Evolutionary conservation across 345 rosid species (phyloP).

Genomic region (Salix purpurea): DNA sequence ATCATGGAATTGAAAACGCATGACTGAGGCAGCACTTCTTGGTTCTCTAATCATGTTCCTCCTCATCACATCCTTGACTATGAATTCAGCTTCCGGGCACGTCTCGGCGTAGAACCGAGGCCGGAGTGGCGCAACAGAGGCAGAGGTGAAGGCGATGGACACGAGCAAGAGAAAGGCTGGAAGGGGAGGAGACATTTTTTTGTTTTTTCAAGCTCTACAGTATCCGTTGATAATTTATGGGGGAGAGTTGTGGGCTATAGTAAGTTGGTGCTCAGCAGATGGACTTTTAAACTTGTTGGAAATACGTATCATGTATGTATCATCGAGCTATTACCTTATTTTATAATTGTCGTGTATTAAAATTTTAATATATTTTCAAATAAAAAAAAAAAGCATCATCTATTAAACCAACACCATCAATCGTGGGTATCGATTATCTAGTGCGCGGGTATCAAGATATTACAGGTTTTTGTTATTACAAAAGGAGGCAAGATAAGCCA

Average conservation of each 20-base stretch:
- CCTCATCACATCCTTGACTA: slow-evolving; percentile 55
- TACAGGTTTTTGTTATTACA: slow-evolving; percentile 8
- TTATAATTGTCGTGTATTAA: too few relatives aligned
- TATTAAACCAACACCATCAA: too few relatives aligned
- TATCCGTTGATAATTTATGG: background rate
- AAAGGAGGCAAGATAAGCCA: slow-evolving; percentile 12
- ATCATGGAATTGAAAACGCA: slow-evolving; percentile 96
- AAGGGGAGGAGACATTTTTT: slow-evolving; percentile 14
- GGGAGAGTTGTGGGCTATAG: slow-evolving; percentile 6
- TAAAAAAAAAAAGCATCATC: too few relatives aligned
- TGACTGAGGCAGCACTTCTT: slow-evolving; percentile 80
- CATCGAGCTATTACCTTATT: too few relatives aligned
- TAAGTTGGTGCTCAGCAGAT: background rate
- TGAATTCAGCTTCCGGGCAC: slow-evolving; percentile 72
- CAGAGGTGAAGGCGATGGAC: slow-evolving; percentile 15
- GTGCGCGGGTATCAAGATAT: slow-evolving; percentile 5
- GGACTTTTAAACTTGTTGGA: slow-evolving; percentile 10
- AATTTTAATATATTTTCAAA: too few relatives aligned
- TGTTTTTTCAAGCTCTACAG: background rate
- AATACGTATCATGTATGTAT: background rate
- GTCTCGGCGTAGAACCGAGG: slow-evolving; percentile 62
- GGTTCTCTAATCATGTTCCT: slow-evolving; percentile 62
- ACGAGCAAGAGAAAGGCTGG: slow-evolving; percentile 22
- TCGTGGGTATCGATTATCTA: background rate
- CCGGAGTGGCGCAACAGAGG: slow-evolving; percentile 31